Evolutionary conservation across 176 grass and related monocot species (phyloP).

Genomic region (Avena eriantha): DNA sequence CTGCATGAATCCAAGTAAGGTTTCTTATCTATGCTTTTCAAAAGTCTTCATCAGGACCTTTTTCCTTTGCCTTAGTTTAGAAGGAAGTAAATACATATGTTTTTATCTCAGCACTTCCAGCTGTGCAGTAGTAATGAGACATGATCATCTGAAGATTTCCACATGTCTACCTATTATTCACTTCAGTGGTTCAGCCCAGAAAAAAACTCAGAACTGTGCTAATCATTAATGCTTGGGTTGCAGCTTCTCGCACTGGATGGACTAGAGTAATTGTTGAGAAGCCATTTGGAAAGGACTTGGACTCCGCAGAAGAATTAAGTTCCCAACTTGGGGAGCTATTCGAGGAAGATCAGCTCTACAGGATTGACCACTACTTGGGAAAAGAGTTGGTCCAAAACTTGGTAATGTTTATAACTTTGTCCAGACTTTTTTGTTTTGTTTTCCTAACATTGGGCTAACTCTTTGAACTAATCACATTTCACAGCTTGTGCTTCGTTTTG

Average conservation of each 20-base stretch:
- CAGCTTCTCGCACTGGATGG: conserved; percentile 75
- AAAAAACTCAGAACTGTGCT: background rate
- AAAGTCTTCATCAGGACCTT: conserved; percentile 4
- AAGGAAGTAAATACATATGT: background rate
- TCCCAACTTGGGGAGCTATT: conserved; percentile 86
- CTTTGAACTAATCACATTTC: conserved; percentile 40
- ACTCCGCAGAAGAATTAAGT: conserved; percentile 90
- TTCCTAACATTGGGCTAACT: conserved; percentile 25
- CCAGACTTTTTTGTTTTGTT: conserved; percentile 28
- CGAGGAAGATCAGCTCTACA: conserved; percentile 82
- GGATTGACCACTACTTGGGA: conserved; percentile 97
- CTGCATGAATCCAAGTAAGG: conserved; percentile 92
- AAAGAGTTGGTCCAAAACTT: conserved; percentile 97
- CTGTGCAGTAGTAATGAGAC: conserved; percentile 8
- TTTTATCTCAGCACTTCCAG: conserved; percentile 1
- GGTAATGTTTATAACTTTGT: conserved; percentile 56
- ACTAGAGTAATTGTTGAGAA: conserved; percentile 95
- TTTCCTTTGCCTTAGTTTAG: conserved; percentile 22
- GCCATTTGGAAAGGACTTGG: conserved; percentile 91
- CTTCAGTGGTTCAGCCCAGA: background rate
- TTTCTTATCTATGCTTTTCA: conserved; percentile 12
- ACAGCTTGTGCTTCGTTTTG: conserved; percentile 96
- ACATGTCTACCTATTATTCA: conserved; percentile 16
- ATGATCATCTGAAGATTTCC: conserved; percentile 5
- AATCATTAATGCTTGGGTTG: conserved; percentile 45